Evolutionary conservation across 2,329 filamentous ascomycete genomes (phyloP).

Genomic region (Drechslerella dactyloides): DNA sequence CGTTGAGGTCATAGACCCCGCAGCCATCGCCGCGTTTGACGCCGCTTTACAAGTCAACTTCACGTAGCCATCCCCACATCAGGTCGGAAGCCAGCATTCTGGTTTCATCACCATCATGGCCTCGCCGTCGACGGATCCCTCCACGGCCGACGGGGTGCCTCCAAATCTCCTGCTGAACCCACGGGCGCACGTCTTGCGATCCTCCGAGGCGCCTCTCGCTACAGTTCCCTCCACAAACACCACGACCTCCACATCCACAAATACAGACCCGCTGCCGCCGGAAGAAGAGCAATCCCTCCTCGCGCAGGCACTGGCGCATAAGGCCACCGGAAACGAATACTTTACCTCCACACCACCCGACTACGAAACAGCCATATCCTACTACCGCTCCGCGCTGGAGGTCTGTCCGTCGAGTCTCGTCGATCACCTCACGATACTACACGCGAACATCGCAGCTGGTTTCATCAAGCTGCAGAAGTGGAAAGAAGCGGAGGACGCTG

Average conservation of each 20-base stretch:
- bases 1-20: no score
- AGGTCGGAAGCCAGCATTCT: neutral
- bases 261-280: slow-evolving; percentile 58
- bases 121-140: slow-evolving; percentile 10
- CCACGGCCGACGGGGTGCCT: slow-evolving; percentile 16
- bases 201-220: slow-evolving; percentile 37
- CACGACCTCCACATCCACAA: slow-evolving; percentile 1
- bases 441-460: slow-evolving; percentile 44
- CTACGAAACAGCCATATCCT: slow-evolving; percentile 48
- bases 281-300: slow-evolving; percentile 59
- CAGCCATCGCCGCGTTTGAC: no score
- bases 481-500: slow-evolving; percentile 48
- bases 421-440: slow-evolving; percentile 28
- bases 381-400: slow-evolving; percentile 42
- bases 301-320: slow-evolving; percentile 19
- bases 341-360: slow-evolving; percentile 48
- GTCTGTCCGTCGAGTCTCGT: slow-evolving; percentile 23
- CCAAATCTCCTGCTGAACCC: slow-evolving; percentile 48
- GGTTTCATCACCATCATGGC: slow-evolving; percentile 1
- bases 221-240: slow-evolving; percentile 38
- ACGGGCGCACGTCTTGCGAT: slow-evolving; percentile 37
- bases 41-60: no score
- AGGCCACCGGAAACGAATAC: slow-evolving; percentile 33
- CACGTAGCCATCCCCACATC: no score
- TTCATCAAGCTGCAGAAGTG: slow-evolving; percentile 46